Evolutionary conservation across 2,329 filamentous ascomycete genomes (phyloP), one percentile per base, ranked within the genome.

Genomic region (Cladorrhinum sp.): DNA sequence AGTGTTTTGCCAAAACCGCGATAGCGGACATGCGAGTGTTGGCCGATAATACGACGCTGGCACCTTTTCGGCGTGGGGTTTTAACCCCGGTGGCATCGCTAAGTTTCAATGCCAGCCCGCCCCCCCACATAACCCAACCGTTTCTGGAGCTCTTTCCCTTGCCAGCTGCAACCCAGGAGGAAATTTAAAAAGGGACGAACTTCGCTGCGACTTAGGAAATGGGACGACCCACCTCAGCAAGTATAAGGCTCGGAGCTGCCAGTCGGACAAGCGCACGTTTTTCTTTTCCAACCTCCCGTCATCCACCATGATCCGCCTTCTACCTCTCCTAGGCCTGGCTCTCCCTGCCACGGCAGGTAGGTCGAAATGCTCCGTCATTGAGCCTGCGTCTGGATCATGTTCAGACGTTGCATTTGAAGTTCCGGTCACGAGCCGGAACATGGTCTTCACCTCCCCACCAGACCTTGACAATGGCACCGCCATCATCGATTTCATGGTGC

Each of bases 331-430:
- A 20, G 29, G 5, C 52, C 52, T 24, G 52, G 36, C 36, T 13
- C 36, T 41, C 36, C 36, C 36, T 41, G 36, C 36, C 16, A 16
- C 36, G 36, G 36, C 36, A 4, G 36, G 36, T 3, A 41, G 36
- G 36, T 41, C 36, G 10, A 3, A 41, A 16, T 13, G 6, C 36
- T 13, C 10, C 36, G 10, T n/a, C 25, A 10, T 29, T 4, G 25
- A 10, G 12, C 12, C 10, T n/a, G 36, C 36, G 10, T 41, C 36
- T 16, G 10, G 36, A 13, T n/a, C n/a, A n/a, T 63, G 56, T 50
- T 41, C 49, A 3, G 38, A 62, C 2, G 60, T 64, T 2, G 41
- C 62, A 10, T 64, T 64, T 41, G 18, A 23, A 13, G 29, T 64
- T 6, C 55, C 55, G 13, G 61, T 57, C 10, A 52, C 50, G 13